These are phyloP conservation scores for Areca catechu DNA, from an alignment of 176 grass and related monocot genomes.

Conservation along the genomic window DNA sequence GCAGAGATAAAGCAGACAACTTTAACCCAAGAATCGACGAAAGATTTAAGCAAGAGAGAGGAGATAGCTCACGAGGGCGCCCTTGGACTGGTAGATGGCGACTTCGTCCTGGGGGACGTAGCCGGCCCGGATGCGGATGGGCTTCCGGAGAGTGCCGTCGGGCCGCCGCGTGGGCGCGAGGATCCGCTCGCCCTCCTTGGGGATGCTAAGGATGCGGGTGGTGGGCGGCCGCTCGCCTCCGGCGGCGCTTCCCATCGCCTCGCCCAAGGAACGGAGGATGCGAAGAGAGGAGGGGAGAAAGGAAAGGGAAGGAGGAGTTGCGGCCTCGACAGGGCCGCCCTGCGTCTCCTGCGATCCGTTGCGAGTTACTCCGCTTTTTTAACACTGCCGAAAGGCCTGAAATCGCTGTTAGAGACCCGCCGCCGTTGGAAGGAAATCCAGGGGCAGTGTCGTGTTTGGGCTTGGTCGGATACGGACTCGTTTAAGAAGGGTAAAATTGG, in stretches of 20 bases:
- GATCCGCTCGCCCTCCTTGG: slow-evolving; percentile 87
- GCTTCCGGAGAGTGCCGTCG: slow-evolving; percentile 86
- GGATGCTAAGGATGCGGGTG: slow-evolving; percentile 57
- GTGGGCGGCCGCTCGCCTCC: slow-evolving; percentile 20
- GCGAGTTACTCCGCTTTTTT: too few relatives aligned
- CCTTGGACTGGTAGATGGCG: slow-evolving; percentile 94
- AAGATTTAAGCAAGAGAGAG: neutral
- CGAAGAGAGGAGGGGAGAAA: too few relatives aligned
- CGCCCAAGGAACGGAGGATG: neutral
- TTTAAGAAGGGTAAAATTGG: too few relatives aligned
- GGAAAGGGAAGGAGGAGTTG: too few relatives aligned
- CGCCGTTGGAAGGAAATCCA: too few relatives aligned
- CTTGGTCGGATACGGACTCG: too few relatives aligned
- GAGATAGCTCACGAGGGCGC: slow-evolving; percentile 46
- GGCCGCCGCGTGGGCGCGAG: slow-evolving; percentile 73
- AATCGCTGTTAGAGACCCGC: too few relatives aligned
- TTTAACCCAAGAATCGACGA: neutral
- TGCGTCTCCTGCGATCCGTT: too few relatives aligned
- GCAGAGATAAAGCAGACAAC: neutral
- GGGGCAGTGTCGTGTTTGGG: too few relatives aligned
- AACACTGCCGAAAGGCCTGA: too few relatives aligned
- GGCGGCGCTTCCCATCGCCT: slow-evolving; percentile 32
- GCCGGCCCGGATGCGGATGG: slow-evolving; percentile 86
- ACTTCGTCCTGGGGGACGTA: slow-evolving; percentile 99
- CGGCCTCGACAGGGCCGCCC: too few relatives aligned